Evolutionary conservation across 169 alveolate species (phyloP), one percentile per base, ranked within the genome.

Genomic region (Cyclospora cayetanensis): DNA sequence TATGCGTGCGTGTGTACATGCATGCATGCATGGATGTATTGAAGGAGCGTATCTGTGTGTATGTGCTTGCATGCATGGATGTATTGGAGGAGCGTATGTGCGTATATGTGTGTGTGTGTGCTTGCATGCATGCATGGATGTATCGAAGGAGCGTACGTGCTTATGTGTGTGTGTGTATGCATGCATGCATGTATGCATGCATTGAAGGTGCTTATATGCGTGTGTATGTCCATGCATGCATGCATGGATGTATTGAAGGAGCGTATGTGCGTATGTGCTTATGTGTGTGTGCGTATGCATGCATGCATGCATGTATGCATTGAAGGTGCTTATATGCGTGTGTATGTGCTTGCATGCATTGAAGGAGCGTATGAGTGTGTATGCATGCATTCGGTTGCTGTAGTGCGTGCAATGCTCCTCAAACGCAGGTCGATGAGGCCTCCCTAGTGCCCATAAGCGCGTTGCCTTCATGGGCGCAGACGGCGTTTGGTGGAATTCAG

Each of bases 401-500:
- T 31, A 18, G 9, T 11, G n/a, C 18, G 9, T 66, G 9, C 18
- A 12, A 18, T 66, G 60, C 60, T 50, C 25, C 25, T 42, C 15
- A 1, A 12, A 9, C 29, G 31, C 66, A 88, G 93, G 93, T 46
- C 4, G 65, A 68, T 9, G 42, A 35, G 50, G 39, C 39, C 31
- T 22, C 39, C 0, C 66, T 90, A 43, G 66, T 84, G 39, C 88
- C 94, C 1, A 31, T 91, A 4, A 42, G 63, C 4, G 31, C 46
- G 4, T n/a, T 94, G 55, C 95, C 95, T 0, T 84, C 84, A 27
- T 94, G 93, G 94, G 94, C 94, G 7, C 94, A 72, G 52, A 72
- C 63, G 41, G 93, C 94, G 82, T 94, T 94, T 89, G 25, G 53
- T 31, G 90, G 92, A 5, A 70, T 82, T 25, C 53, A 50, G 60